Conservation (phyloP, 345 rosid genomes). For the Ceriops tagal region DNA sequence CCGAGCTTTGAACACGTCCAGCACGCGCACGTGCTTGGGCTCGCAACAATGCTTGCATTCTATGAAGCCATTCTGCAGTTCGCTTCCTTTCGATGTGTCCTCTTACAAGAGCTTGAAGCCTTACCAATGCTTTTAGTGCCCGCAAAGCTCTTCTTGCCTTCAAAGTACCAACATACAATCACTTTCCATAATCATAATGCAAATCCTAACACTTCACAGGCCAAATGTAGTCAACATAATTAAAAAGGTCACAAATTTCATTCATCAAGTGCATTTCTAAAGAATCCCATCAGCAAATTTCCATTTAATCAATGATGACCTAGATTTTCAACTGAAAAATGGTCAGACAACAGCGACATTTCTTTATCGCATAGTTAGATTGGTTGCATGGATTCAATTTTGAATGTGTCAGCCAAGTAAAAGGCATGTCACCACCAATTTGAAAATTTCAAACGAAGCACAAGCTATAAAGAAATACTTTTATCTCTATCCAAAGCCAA, state of each 20-base stretch:
- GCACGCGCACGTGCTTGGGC: slow-evolving; percentile 76
- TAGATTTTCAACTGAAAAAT: too few relatives aligned
- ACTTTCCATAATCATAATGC: not conserved
- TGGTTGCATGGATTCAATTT: not conserved
- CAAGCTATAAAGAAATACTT: slow-evolving; percentile 18
- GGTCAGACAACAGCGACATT: too few relatives aligned
- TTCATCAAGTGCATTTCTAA: too few relatives aligned
- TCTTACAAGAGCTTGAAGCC: slow-evolving; percentile 93
- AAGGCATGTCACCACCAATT: slow-evolving; percentile 1
- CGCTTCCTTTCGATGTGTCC: slow-evolving; percentile 84
- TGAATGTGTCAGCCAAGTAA: slow-evolving; percentile 29
- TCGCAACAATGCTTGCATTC: slow-evolving; percentile 74
- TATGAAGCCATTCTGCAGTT: slow-evolving; percentile 43
- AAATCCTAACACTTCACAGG: too few relatives aligned
- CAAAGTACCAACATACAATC: not conserved
- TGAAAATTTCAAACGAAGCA: slow-evolving; percentile 16
- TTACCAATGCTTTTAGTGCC: slow-evolving; percentile 91
- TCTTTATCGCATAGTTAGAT: slow-evolving; percentile 10
- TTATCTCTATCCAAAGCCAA: not conserved
- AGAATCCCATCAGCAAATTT: too few relatives aligned
- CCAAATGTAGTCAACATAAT: too few relatives aligned
- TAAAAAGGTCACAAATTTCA: too few relatives aligned
- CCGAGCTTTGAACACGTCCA: slow-evolving; percentile 47
- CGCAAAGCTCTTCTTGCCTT: slow-evolving; percentile 88
- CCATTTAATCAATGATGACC: too few relatives aligned